These are phyloP conservation scores for Candida neerlandica DNA, from an alignment of 1,139 yeast genomes.

Conservation along the genomic window DNA sequence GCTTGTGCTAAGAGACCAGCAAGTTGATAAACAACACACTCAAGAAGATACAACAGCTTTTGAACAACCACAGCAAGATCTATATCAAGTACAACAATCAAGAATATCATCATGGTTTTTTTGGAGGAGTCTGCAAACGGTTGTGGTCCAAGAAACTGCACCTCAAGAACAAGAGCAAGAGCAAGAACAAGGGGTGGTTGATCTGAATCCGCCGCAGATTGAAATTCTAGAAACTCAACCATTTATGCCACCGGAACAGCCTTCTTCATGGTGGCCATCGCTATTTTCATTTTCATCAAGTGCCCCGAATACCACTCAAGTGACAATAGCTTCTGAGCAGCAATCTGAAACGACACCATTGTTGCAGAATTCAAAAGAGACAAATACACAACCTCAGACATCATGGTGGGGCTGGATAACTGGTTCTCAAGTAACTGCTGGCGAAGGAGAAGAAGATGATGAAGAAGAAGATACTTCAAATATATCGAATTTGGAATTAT, in stretches of 20 bases:
- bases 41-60: not conserved
- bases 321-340: not conserved
- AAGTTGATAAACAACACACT: not conserved
- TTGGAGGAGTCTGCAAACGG: conserved; percentile 4
- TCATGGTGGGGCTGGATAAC: conserved; percentile 31
- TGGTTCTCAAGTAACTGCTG: conserved; percentile 13
- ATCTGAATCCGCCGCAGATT: not conserved
- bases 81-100: not conserved
- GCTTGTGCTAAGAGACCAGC: not conserved
- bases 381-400: not conserved
- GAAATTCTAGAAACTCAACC: not conserved
- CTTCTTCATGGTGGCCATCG: conserved; percentile 2
- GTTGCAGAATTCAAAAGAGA: not conserved
- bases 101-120: conserved; percentile 2
- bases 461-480: conserved; percentile 18
- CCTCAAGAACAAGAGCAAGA: not conserved
- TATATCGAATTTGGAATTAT: conserved; percentile 27
- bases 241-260: not conserved
- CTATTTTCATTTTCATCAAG: not conserved
- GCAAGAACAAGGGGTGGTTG: not conserved
- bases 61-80: not conserved
- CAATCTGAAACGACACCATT: conserved; percentile 16
- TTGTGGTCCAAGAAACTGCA: not conserved
- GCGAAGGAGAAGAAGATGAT: conserved; percentile 22
- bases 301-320: not conserved